Evolutionary conservation across 305 asterid species (phyloP), one percentile per base, ranked within the genome.

Genomic region (Vinca major): DNA sequence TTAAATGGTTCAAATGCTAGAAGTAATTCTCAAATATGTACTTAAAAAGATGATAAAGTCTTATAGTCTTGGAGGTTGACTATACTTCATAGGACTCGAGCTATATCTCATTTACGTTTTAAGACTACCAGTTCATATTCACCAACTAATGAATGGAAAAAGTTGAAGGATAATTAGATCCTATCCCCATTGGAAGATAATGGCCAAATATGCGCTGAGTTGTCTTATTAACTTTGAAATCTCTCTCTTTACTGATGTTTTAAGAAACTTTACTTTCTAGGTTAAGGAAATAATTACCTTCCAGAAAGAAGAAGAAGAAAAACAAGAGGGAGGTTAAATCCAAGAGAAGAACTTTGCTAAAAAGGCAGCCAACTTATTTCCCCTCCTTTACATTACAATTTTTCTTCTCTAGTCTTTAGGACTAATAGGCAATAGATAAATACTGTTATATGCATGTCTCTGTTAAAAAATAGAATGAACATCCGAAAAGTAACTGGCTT

Each of bases 381-480:
- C 63, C 53, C 63, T 76, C 44, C 36, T 40, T 63, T 65, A 48
- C 6, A 5, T 67, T 39, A 64, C 43, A 62, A n/a, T 51, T 57
- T 53, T 47, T 60, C 54, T 36, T 11, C 58, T 55, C 5, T 41
- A 41, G 56, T 78, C 11, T 77, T 60, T 52, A 70, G 86, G 78
- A 74, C 68, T 74, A n/a, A n/a, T n/a, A n/a, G n/a, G n/a, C n/a
- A n/a, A n/a, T n/a, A n/a, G n/a, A n/a, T n/a, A n/a, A n/a, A n/a
- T n/a, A n/a, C n/a, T n/a, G n/a, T n/a, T n/a, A n/a, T n/a, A n/a
- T n/a, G n/a, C n/a, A n/a, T n/a, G n/a, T n/a, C n/a, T n/a, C n/a
- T n/a, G n/a, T n/a, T n/a, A n/a, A n/a, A n/a, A n/a, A n/a, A n/a
- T n/a, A n/a, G n/a, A n/a, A n/a, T n/a, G n/a, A n/a, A n/a, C n/a